Evolutionary conservation across 768 basidiomycete species (phyloP).

Genomic region (Lactarius deliciosus): DNA sequence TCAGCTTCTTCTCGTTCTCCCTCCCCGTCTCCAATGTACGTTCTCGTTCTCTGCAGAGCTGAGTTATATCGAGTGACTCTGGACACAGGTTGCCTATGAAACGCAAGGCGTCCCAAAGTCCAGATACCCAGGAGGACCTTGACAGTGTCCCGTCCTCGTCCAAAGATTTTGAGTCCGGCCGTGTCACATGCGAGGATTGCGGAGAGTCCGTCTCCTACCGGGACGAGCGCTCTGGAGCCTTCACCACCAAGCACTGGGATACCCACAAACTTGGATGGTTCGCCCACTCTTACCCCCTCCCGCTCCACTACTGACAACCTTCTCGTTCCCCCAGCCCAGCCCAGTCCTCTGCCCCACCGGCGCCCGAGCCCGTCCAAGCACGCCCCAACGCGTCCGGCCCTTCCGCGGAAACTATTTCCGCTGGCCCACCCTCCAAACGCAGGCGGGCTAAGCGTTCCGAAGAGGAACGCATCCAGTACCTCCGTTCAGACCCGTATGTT

Average conservation of each 20-base stretch:
- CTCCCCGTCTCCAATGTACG: slow-evolving; percentile 17
- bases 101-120: slow-evolving; percentile 18
- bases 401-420: slow-evolving; percentile 6
- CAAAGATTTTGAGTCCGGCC: slow-evolving; percentile 62
- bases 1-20: slow-evolving; percentile 3
- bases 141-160: slow-evolving; percentile 18
- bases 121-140: background rate
- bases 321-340: slow-evolving; percentile 7
- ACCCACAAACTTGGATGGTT: slow-evolving; percentile 62
- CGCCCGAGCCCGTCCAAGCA: background rate
- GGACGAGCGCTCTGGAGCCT: slow-evolving; percentile 59
- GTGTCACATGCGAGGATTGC: slow-evolving; percentile 65
- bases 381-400: background rate
- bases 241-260: slow-evolving; percentile 68
- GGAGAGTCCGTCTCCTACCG: slow-evolving; percentile 62
- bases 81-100: slow-evolving; percentile 12
- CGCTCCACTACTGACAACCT: background rate
- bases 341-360: slow-evolving; percentile 15
- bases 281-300: background rate
- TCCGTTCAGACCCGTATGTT: slow-evolving; percentile 70
- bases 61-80: background rate
- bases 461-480: slow-evolving; percentile 71
- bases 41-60: background rate
- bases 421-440: slow-evolving; percentile 45
- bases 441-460: slow-evolving; percentile 75